These are phyloP conservation scores for Periconia macrospinosa DNA, from an alignment of 2,329 filamentous ascomycete genomes.

Conservation along the genomic window DNA sequence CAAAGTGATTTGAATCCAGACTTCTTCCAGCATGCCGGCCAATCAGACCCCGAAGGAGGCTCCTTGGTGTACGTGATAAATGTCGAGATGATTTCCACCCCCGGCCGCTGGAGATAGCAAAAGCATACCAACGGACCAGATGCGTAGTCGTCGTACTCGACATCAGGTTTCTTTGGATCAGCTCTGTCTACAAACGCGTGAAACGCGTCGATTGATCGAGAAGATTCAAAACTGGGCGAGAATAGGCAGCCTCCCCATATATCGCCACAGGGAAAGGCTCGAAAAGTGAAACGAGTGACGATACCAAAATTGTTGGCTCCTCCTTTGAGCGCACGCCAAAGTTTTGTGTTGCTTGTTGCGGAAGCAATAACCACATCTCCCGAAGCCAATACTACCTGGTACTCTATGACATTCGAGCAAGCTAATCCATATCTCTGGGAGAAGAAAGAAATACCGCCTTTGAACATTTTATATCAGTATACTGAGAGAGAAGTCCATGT, in stretches of 20 bases:
- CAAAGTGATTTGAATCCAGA: too few species aligned
- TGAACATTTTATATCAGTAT: neutral
- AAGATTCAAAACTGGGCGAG: neutral
- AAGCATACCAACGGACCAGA: neutral
- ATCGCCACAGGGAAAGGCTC: neutral
- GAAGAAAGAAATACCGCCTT: conserved; percentile 27
- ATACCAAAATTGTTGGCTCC: conserved; percentile 27
- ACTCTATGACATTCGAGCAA: conserved; percentile 11
- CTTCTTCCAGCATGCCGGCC: too few species aligned
- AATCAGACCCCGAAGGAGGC: too few species aligned
- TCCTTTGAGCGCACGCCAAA: neutral
- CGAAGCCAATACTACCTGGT: conserved; percentile 49
- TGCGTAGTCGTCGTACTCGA: neutral
- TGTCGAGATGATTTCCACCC: too few species aligned
- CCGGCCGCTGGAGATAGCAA: neutral
- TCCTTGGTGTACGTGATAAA: too few species aligned
- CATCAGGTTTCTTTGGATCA: neutral
- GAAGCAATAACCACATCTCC: conserved; percentile 35
- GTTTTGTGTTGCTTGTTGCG: conserved; percentile 12
- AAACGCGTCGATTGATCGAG: neutral
- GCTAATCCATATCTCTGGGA: conserved; percentile 17
- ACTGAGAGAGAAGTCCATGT: neutral
- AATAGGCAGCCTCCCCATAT: conserved; percentile 29
- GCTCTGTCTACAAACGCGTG: neutral
- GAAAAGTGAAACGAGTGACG: conserved; percentile 24